These are phyloP conservation scores for Moniliophthora roreri DNA, from an alignment of 1,284 basidiomycete genomes.

Conservation along the genomic window DNA sequence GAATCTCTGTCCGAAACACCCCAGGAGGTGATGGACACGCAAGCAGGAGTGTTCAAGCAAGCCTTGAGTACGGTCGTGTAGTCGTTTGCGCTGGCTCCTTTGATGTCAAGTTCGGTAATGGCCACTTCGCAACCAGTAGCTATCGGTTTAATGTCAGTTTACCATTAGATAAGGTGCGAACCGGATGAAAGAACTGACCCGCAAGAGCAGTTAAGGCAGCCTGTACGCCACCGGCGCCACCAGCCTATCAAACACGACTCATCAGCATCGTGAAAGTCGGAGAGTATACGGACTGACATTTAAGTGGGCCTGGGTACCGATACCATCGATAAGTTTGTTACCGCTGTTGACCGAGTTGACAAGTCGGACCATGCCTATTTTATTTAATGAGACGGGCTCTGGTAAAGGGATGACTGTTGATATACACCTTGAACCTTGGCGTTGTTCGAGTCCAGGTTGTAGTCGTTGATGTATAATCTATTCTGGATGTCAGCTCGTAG, in stretches of 20 bases:
- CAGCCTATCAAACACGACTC: slow-evolving; percentile 27
- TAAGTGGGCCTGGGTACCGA: slow-evolving; percentile 42
- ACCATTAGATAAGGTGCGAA: neutral
- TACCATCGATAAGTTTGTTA: slow-evolving; percentile 36
- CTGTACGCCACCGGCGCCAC: slow-evolving; percentile 38
- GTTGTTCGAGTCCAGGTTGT: slow-evolving; percentile 39
- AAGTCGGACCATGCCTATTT: slow-evolving; percentile 9
- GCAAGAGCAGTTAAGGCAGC: slow-evolving; percentile 37
- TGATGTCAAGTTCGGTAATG: slow-evolving; percentile 45
- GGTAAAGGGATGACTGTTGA: no score
- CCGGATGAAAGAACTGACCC: neutral
- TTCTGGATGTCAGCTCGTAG: neutral
- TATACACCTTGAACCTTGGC: slow-evolving; percentile 30
- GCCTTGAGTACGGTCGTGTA: slow-evolving; percentile 47
- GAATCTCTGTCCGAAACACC: slow-evolving; percentile 50
- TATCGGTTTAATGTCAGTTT: no score
- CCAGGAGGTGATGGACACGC: slow-evolving; percentile 49
- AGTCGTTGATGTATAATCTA: slow-evolving; percentile 44
- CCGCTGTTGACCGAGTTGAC: slow-evolving; percentile 24
- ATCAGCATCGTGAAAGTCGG: neutral
- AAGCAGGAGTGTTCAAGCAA: slow-evolving; percentile 41
- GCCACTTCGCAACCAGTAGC: slow-evolving; percentile 47
- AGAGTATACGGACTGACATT: slow-evolving; percentile 21
- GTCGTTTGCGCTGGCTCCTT: slow-evolving; percentile 35
- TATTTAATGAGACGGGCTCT: no score